These are phyloP conservation scores for Geranium brycei DNA, from an alignment of 345 rosid genomes.

Conservation along the genomic window DNA sequence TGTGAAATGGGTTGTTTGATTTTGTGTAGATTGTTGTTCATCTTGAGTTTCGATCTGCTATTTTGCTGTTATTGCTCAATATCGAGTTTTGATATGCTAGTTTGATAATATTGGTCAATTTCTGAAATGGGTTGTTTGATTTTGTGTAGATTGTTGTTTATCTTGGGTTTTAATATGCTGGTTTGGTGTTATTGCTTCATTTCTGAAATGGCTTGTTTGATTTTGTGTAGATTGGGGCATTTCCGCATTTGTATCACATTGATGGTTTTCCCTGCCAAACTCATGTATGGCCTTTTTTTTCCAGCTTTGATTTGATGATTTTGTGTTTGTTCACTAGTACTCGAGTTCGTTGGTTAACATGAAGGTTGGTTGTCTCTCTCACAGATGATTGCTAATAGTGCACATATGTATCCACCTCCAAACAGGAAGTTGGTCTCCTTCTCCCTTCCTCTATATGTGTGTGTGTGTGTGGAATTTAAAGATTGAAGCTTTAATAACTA, in stretches of 20 bases:
- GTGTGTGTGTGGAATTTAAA: not conserved
- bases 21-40: no score
- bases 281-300: constrained; percentile 22
- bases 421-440: constrained; percentile 15
- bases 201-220: no score
- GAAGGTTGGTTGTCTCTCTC: constrained; percentile 8
- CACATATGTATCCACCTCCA: constrained; percentile 1
- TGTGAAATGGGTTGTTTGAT: not conserved
- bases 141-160: no score
- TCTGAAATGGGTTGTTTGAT: not conserved
- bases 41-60: no score
- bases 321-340: not conserved
- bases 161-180: no score
- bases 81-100: no score
- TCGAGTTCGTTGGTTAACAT: constrained; percentile 3
- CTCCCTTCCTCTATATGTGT: not conserved
- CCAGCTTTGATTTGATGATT: not conserved
- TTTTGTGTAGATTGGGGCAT: constrained; percentile 37
- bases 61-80: no score
- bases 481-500: not conserved
- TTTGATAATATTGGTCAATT: not conserved
- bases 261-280: constrained; percentile 42
- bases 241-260: constrained; percentile 47
- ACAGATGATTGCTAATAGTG: constrained; percentile 19
- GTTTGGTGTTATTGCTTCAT: no score